Base-by-base conservation (phyloP, 805 yeast species). In the Pichia pseudocactophila region DNA sequence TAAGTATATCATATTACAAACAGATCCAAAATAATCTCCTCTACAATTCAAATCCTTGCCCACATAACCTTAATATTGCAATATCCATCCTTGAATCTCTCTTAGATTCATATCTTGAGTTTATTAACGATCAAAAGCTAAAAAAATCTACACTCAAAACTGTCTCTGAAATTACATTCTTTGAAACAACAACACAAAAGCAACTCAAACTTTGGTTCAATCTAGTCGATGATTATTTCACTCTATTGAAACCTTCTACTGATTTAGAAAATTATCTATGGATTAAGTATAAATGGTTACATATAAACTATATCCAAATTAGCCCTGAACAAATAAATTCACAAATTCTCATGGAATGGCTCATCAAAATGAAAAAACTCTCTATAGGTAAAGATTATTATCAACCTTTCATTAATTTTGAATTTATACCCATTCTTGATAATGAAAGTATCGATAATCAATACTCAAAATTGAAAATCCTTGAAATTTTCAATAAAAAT, bases 401-500 rank as follows among this genome's bases (percentile, higher is more conserved):
- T 8, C 61, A 81, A 0, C 52, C 59, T 0, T 77, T 73, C 56
- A 69, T 76, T 1, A 87, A 88, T 54, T 82, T 72, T 50, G 64
- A 68, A 1, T 64, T 70, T 43, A 74, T 89, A 13, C 80, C 86
- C 2, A 63, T 68, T 1, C 59, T 89, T 3, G 78, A 71, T 34
- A 40, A 58, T 1, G 62, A 66, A 1, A 66, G 73, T 5, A 68
- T 85, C 8, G 69, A 68, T 30, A 66, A 76, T 4, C 89, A 86
- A 51, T 63, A 79, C 16, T 80, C 89, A 2, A 84, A 86, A 39
- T 67, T 84, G 12, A 75, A 78, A 22, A 84, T 90, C 0, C 73
- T 87, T 35, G 65, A 81, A 0, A 70, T 78, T 11, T 83, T 84
- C 51, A 71, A 85, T 3, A 69, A 78, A 8, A 65, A 78, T 31